These are phyloP conservation scores for Talaromyces wortmannii DNA, from an alignment of 495 filamentous ascomycete species.

Conservation along the genomic window DNA sequence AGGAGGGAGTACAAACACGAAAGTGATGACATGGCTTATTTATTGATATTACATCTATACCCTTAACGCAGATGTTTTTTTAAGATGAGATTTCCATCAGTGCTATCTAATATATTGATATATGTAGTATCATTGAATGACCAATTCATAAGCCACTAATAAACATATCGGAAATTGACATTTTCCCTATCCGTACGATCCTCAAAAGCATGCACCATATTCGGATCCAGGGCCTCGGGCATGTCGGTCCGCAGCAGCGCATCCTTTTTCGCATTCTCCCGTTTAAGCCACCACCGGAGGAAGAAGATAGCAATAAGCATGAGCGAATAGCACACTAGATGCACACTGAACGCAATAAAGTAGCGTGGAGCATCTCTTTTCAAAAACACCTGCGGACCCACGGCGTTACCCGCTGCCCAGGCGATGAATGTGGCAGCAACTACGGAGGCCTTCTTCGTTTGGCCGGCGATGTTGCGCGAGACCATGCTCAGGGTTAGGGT, in stretches of 20 bases:
- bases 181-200: slow-evolving; percentile 44
- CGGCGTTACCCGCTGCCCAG: slow-evolving; percentile 36
- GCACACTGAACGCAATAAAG: slow-evolving; percentile 35
- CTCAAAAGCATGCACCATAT: slow-evolving; percentile 34
- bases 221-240: slow-evolving; percentile 17
- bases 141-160: slow-evolving; percentile 12
- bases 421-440: slow-evolving; percentile 38
- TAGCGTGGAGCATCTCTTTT: slow-evolving; percentile 28
- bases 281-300: slow-evolving; percentile 27
- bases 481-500: slow-evolving; percentile 54
- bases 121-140: neutral
- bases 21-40: too few species aligned
- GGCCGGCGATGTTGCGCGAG: slow-evolving; percentile 59
- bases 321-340: slow-evolving; percentile 32
- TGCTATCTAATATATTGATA: neutral
- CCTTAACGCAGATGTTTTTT: neutral
- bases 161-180: slow-evolving; percentile 40
- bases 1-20: too few species aligned
- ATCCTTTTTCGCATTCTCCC: slow-evolving; percentile 35
- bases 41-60: too few species aligned
- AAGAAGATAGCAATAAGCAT: slow-evolving; percentile 27
- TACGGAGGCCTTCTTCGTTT: slow-evolving; percentile 56
- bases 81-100: neutral
- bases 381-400: slow-evolving; percentile 43
- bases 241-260: slow-evolving; percentile 20